Conservation (phyloP, 345 rosid genomes). For the Euphorbia tirucalli region DNA sequence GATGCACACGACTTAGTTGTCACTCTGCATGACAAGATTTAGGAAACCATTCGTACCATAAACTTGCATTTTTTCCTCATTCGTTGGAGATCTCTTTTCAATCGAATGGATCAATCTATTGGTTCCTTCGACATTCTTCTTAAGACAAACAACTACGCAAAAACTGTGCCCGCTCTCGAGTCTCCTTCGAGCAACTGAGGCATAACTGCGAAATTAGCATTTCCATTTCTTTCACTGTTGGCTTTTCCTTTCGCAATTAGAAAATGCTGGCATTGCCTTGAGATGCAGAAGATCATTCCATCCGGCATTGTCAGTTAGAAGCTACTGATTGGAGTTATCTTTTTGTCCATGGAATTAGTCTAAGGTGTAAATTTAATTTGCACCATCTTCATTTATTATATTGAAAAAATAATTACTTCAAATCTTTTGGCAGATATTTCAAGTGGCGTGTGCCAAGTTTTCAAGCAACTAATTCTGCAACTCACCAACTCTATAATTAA, state of each 20-base stretch:
- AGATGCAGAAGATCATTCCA: background rate
- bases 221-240: background rate
- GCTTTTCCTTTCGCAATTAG: background rate
- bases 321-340: background rate
- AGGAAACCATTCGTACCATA: conserved; percentile 20
- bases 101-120: conserved; percentile 6
- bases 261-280: background rate
- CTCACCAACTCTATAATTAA: no score
- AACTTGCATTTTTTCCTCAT: no score
- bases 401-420: no score
- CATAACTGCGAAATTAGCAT: conserved; percentile 10
- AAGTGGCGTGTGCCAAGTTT: background rate
- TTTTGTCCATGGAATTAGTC: background rate
- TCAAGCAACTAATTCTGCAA: background rate
- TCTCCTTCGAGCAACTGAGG: conserved; percentile 23
- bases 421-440: background rate
- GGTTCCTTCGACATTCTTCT: background rate
- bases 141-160: conserved; percentile 9
- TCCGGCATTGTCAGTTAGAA: background rate
- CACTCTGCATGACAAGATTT: conserved; percentile 74
- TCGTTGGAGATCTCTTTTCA: conserved; percentile 17
- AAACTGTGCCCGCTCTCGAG: conserved; percentile 30
- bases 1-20: conserved; percentile 92
- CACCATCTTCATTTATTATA: background rate
- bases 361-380: background rate